Percentiles rank a stretch among this genome's conserved stretches.
phyloP scores from a whole-genome alignment of 345 rosid species.

The Syzygium oleosum region DNA sequence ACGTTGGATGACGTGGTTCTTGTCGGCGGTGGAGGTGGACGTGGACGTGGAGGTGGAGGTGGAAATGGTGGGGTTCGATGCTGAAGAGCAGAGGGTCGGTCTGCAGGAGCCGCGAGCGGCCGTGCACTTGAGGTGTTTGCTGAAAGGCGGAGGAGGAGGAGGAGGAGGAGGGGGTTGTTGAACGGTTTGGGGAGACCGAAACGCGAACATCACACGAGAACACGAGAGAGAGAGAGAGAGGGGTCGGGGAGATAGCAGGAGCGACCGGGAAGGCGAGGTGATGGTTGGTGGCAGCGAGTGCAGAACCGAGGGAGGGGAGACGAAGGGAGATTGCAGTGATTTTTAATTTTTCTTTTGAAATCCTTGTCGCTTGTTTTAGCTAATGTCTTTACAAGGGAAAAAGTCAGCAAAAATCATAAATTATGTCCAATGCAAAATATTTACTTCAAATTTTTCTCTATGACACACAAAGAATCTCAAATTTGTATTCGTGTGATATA shows the following conservation, averaged over 20 bases:
- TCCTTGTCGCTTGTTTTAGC: no score
- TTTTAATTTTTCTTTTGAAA: no score
- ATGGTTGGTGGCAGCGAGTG: background rate
- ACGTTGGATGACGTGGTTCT: constrained; percentile 50
- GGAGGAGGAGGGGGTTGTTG: background rate
- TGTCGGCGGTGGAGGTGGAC: constrained; percentile 19
- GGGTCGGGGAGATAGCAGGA: background rate
- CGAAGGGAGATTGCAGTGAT: background rate
- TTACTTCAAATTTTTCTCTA: no score
- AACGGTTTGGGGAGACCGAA: constrained; percentile 26
- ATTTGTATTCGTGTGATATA: no score
- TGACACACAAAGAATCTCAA: no score
- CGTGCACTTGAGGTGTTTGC: constrained; percentile 14
- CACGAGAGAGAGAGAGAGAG: background rate
- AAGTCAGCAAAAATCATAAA: no score
- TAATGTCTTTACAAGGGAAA: no score
- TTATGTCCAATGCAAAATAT: no score
- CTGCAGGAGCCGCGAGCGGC: background rate
- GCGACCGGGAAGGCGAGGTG: background rate
- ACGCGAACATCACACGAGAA: constrained; percentile 40
- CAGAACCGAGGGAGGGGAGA: background rate
- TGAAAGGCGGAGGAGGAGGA: background rate
- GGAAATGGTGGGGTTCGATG: constrained; percentile 12
- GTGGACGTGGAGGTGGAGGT: constrained; percentile 1
- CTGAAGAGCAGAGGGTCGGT: constrained; percentile 14